Percentiles rank a stretch among this genome's conserved stretches.
Evolutionary conservation across 2,329 filamentous ascomycete species (phyloP).

Genomic region (Chaetomium strumarium): DNA sequence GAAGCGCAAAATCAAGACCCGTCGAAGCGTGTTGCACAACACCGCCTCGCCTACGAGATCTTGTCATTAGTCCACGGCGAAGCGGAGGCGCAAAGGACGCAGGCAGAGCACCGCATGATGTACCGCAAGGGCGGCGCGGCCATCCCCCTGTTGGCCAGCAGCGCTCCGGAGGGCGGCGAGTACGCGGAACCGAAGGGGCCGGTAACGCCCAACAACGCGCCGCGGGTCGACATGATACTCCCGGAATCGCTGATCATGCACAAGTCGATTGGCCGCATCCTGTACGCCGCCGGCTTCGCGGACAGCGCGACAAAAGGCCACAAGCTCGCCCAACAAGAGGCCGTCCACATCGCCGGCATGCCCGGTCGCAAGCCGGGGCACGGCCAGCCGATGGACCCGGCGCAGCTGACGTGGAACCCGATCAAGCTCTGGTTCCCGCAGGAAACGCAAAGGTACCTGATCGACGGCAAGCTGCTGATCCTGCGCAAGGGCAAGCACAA

Average conservation of each 20-base stretch:
- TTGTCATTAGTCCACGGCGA: conserved; percentile 71
- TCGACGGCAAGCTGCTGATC: conserved; percentile 54
- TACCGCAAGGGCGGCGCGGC: conserved; percentile 34
- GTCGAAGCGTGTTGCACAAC: conserved; percentile 71
- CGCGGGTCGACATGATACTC: conserved; percentile 51
- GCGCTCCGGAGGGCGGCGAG: conserved; percentile 8
- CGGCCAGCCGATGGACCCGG: conserved; percentile 20
- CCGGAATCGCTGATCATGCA: conserved; percentile 50
- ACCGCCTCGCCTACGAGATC: conserved; percentile 76
- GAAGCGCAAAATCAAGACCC: conserved; percentile 60
- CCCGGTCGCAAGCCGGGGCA: conserved; percentile 33
- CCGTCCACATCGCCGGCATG: conserved; percentile 55
- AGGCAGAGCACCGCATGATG: conserved; percentile 46
- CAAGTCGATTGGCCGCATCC: conserved; percentile 52
- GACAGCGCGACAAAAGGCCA: conserved; percentile 51
- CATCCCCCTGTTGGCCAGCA: conserved; percentile 1
- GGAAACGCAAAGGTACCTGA: conserved; percentile 54
- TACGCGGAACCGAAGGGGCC: conserved; percentile 21
- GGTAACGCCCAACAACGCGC: conserved; percentile 40
- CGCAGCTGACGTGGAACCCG: conserved; percentile 53
- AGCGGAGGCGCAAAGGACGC: conserved; percentile 56
- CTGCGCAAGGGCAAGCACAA: conserved; percentile 60
- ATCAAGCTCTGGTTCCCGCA: conserved; percentile 53
- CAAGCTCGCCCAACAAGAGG: conserved; percentile 49
- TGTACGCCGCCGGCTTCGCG: conserved; percentile 55